Evolutionary conservation across 2,329 filamentous ascomycete genomes (phyloP).

Genomic region (Aureobasidium sp.): DNA sequence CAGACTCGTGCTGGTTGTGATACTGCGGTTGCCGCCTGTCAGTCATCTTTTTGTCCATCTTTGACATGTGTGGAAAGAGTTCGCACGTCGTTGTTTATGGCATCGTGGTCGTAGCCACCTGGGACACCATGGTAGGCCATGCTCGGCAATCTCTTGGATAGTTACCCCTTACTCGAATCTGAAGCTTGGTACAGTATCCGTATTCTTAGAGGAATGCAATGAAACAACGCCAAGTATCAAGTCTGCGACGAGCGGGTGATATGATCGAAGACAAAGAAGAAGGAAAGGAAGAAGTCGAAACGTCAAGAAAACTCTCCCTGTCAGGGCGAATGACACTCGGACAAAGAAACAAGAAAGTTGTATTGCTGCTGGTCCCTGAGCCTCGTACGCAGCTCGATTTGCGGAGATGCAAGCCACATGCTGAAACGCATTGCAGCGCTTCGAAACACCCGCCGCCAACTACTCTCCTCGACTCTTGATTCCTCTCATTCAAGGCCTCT

Average conservation of each 20-base stretch:
- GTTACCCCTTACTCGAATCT: background rate
- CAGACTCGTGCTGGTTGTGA: slow-evolving; percentile 23
- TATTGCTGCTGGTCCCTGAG: background rate
- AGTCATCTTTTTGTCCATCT: background rate
- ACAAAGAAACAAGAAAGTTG: background rate
- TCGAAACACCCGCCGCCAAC: background rate
- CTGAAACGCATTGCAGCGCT: background rate
- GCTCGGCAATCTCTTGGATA: background rate
- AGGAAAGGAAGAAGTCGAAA: background rate
- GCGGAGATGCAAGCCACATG: background rate
- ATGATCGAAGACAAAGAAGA: background rate
- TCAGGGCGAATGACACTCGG: background rate
- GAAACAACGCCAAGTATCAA: background rate
- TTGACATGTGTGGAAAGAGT: background rate
- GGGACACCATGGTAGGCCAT: slow-evolving; percentile 27
- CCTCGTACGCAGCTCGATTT: background rate
- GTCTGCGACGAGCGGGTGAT: background rate
- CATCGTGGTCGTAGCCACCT: slow-evolving; percentile 23
- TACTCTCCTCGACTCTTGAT: background rate
- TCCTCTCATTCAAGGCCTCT: background rate
- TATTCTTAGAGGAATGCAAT: background rate
- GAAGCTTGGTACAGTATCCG: background rate
- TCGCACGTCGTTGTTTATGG: slow-evolving; percentile 16
- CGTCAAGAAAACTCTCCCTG: background rate
- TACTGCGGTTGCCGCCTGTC: slow-evolving; percentile 19